Conservation (phyloP, 2,329 filamentous ascomycete species). For the Lasiodiplodia sp. region DNA sequence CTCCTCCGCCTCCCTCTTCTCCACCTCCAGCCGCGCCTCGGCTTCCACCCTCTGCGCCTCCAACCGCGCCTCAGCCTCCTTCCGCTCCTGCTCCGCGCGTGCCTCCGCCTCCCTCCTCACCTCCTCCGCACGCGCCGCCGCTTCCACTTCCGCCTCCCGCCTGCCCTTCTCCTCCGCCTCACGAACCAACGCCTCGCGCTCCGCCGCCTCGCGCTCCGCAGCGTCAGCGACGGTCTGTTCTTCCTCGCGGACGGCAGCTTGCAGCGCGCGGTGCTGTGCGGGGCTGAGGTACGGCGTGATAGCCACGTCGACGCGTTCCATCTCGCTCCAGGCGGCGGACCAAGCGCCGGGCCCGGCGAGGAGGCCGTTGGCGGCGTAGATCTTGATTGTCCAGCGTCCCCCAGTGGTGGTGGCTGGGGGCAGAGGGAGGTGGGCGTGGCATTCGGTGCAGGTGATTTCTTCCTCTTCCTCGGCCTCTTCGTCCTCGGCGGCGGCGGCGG, state of each 20-base stretch:
- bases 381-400: slow-evolving; percentile 74
- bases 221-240: background rate
- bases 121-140: slow-evolving; percentile 40
- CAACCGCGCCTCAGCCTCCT: slow-evolving; percentile 3
- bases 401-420: too few species aligned
- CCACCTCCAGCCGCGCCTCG: slow-evolving; percentile 26
- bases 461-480: slow-evolving; percentile 30
- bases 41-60: slow-evolving; percentile 48
- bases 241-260: background rate
- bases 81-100: slow-evolving; percentile 16
- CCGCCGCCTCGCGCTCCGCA: too few species aligned
- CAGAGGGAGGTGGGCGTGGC: slow-evolving; percentile 1
- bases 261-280: slow-evolving; percentile 65
- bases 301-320: slow-evolving; percentile 98
- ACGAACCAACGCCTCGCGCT: background rate
- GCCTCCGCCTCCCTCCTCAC: background rate
- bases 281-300: slow-evolving; percentile 76
- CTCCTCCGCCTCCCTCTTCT: slow-evolving; percentile 34
- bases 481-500: slow-evolving; percentile 37
- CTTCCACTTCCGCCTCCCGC: slow-evolving; percentile 27
- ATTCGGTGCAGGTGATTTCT: slow-evolving; percentile 8
- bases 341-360: slow-evolving; percentile 86
- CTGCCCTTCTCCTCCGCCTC: background rate
- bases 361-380: slow-evolving; percentile 93
- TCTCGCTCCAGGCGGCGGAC: slow-evolving; percentile 93